Evolutionary conservation across 139 green algal species (phyloP), one percentile per base, ranked within the genome.

Genomic region (Marvania coccoides): DNA sequence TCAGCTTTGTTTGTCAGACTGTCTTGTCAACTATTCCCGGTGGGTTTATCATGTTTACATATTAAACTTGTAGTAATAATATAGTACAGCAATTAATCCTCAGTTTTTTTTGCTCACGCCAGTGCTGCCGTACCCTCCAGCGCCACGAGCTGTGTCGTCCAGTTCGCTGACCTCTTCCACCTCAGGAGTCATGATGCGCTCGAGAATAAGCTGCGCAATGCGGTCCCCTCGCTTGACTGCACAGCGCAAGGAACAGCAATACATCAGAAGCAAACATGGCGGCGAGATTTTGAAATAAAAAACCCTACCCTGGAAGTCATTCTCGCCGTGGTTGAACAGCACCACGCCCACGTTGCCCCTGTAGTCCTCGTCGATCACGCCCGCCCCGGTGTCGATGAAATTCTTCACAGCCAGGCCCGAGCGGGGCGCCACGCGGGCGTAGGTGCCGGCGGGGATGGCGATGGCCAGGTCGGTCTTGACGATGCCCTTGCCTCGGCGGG

Each of bases 301-400:
- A 6, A 58, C 4, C 31, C 33, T 28, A 91, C 87, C 83, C 40
- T 72, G 29, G 62, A 97, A 98, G 40, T 96, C 91, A 0, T 63
- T 53, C 24, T 97, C 87, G 6, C 77, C 81, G 67, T 95, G 87
- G 81, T 99, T 99, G 81, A 99, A 98, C 12, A 99, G 87, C 36
- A 99, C 85, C 19, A 99, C 94, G 28, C 87, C 84, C 15, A 99
- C 82, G 13, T 86, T 69, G 6, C 94, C 94, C 0, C 94, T 74
- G 79, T 99, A 99, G 79, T 99, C 94, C 76, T 93, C 87, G 55
- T 99, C 94, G 10, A 99, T 83, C 15, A 99, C 94, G 23, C 94
- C 94, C 6, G 93, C 94, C 6, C 92, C 94, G 3, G 86, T 90
- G 76, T 98, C 92, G 38, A 99, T 99, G 66, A 88, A 95, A 65